Conservation (phyloP, 805 yeast genomes). For the Candida railenensis region DNA sequence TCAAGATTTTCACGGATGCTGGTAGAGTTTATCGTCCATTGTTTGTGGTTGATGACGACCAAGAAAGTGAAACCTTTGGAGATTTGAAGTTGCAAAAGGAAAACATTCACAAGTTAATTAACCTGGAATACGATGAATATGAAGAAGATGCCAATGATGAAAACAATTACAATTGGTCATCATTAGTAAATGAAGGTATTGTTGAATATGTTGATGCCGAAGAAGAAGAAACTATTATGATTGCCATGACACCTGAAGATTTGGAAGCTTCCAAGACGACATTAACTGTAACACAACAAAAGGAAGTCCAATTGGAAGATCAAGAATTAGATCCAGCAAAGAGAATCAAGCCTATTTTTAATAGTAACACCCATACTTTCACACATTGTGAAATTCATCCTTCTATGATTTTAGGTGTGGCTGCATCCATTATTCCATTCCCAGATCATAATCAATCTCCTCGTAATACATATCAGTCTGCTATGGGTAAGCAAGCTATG, state of each 20-base stretch:
- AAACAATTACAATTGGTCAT: conserved; percentile 73
- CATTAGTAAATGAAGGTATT: conserved; percentile 78
- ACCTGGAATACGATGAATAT: conserved; percentile 62
- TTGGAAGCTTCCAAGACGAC: conserved; percentile 60
- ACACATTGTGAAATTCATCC: conserved; percentile 99
- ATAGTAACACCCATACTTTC: conserved; percentile 67
- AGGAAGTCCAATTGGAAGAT: conserved; percentile 41
- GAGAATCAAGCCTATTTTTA: conserved; percentile 72
- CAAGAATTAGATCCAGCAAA: conserved; percentile 70
- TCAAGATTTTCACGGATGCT: conserved; percentile 95
- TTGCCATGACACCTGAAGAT: conserved; percentile 99
- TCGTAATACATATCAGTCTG: conserved; percentile 98
- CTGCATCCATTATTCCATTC: conserved; percentile 98
- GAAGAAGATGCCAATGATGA: conserved; percentile 50
- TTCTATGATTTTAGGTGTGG: conserved; percentile 97
- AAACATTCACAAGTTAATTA: conserved; percentile 70
- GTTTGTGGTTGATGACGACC: conserved; percentile 88
- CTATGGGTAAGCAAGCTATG: conserved; percentile 99
- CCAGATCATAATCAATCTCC: conserved; percentile 99
- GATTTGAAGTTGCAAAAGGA: conserved; percentile 83
- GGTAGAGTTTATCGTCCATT: conserved; percentile 98
- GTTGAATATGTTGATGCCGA: conserved; percentile 98
- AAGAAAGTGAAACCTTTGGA: conserved; percentile 63
- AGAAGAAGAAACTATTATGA: conserved; percentile 97
- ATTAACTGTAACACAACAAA: conserved; percentile 41